Evolutionary conservation across 2,329 filamentous ascomycete genomes (phyloP), one percentile per base, ranked within the genome.

Genomic region (Thyridium curvatum): DNA sequence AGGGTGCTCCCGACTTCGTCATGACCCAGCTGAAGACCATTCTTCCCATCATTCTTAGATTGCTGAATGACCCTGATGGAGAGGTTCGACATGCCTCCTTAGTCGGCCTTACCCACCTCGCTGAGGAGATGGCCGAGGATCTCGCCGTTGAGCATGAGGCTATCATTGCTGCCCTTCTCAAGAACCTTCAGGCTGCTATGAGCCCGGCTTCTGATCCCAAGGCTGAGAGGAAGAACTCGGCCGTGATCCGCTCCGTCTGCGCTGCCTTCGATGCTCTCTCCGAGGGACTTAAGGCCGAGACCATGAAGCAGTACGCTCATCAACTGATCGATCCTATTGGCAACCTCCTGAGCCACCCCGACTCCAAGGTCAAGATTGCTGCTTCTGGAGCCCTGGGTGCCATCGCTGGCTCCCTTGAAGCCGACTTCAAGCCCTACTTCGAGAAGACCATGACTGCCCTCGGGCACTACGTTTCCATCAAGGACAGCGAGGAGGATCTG

Each of bases 1-100:
- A 97, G 70, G 93, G 93, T 52, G 91, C 93, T 21, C 93, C 93
- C 13, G 93, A 98, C 62, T 98, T 97, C 65, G 89, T 97, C 55
- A 88, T 87, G 47, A 95, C 90, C 15, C 93, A 98, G 65, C 78
- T 97, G 46, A 75, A 84, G 54, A 77, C 84, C 48, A 84, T 97
- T 49, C 79, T 97, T 60, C 93, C 93, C 35, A 74, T 86, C 51
- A 81, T 97, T 42, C 73, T 96, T 41, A 81, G 79, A 54, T 75
- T 97, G 8, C 78, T 98, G 30, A 75, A 88, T 56, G 93, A 98
- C 57, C 71, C 77, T n/a, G 86, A 94, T 49, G 74, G 80, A 18
- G 81, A 82, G 52, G 93, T 98, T 42, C 82, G 93, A 44, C 85
- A 89, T 59, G 88, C 91, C 36, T 84, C 93, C 16, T 72, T 97